Conservation (phyloP, 2,329 filamentous ascomycete genomes). For the Aquanectria penicillioides region DNA sequence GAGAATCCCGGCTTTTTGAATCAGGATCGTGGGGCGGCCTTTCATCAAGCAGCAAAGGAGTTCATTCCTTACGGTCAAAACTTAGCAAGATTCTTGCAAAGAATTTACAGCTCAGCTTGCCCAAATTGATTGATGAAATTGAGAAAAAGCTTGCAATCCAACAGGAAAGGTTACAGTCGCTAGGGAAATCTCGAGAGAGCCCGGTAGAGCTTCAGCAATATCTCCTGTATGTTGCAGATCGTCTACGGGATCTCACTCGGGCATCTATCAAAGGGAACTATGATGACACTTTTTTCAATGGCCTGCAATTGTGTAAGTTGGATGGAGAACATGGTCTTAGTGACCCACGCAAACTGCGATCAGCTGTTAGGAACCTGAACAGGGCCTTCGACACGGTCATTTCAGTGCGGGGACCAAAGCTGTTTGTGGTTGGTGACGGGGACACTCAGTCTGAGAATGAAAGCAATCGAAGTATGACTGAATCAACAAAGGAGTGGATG, state of each 20-base stretch:
- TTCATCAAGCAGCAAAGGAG: conserved; percentile 42
- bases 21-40: conserved; percentile 36
- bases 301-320: not conserved
- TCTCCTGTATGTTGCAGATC: not conserved
- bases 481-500: not conserved
- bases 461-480: no score
- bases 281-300: not conserved
- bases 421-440: not conserved
- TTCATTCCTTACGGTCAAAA: conserved; percentile 44
- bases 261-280: not conserved
- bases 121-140: not conserved
- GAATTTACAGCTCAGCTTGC: conserved; percentile 39
- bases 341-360: conserved; percentile 35
- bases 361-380: conserved; percentile 40
- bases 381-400: conserved; percentile 37
- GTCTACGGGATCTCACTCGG: not conserved
- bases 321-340: not conserved
- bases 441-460: not conserved
- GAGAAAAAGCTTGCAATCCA: not conserved
- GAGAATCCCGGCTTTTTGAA: conserved; percentile 45
- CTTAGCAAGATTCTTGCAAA: conserved; percentile 43
- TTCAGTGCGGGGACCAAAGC: conserved; percentile 23
- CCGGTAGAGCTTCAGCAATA: not conserved
- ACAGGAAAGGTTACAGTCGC: not conserved
- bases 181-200: not conserved